Percentiles rank a stretch among this genome's conserved stretches.
These are phyloP conservation scores for Monosporascus sp. DNA, from an alignment of 2,329 filamentous ascomycete species.

Conservation along the genomic window DNA sequence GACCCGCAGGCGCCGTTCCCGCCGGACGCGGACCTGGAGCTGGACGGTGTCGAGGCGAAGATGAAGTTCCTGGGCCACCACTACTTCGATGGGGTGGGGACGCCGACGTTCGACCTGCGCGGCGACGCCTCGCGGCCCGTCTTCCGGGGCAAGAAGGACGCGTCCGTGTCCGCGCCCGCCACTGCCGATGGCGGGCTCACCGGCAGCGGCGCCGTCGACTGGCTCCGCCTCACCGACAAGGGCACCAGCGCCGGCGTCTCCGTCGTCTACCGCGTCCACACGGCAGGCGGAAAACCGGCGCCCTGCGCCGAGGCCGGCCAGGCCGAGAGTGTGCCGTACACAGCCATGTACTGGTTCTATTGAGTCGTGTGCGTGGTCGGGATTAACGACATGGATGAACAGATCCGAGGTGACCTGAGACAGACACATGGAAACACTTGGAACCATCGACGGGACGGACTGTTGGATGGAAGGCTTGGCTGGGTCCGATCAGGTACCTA, in stretches of 20 bases:
- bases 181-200: constrained; percentile 40
- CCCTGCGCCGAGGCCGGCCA: constrained; percentile 35
- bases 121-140: constrained; percentile 32
- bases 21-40: constrained; percentile 31
- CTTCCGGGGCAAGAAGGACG: constrained; percentile 43
- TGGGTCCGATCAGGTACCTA: background rate
- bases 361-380: background rate
- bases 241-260: constrained; percentile 32
- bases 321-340: constrained; percentile 47
- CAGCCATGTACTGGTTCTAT: constrained; percentile 56
- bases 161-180: constrained; percentile 45
- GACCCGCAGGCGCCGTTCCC: constrained; percentile 41
- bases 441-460: too few species aligned
- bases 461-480: background rate
- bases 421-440: too few species aligned
- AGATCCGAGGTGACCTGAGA: too few species aligned
- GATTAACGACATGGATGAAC: too few species aligned
- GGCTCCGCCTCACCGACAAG: constrained; percentile 43
- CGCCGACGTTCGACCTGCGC: constrained; percentile 56
- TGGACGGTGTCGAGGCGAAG: constrained; percentile 23
- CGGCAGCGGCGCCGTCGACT: constrained; percentile 47
- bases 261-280: constrained; percentile 49
- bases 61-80: constrained; percentile 55
- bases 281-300: constrained; percentile 43
- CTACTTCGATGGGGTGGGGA: constrained; percentile 52